Evolutionary conservation across 2,329 filamentous ascomycete genomes (phyloP), one percentile per base, ranked within the genome.

Genomic region (Aspergillus fijiensis): DNA sequence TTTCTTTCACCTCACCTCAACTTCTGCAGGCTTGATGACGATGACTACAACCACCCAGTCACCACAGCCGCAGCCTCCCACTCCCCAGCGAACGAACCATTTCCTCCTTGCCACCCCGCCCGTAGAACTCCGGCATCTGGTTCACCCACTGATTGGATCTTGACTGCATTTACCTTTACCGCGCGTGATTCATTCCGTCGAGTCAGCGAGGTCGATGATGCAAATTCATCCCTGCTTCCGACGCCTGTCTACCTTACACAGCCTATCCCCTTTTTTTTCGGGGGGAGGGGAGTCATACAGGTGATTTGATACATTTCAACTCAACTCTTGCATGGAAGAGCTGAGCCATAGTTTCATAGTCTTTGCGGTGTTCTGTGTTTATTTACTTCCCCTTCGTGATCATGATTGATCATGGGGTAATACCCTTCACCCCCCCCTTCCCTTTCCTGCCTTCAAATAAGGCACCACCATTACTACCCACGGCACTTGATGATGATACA

Each of bases 401-500:
- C 9, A 35, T 16, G 27, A 35, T 16, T 35, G 27, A 35, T 16
- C 33, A 35, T 35, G 33, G 33, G 5, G 21, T 5, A 25, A 49
- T 12, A 11, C 58, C 60, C 60, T 51, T 57, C 49, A n/a, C 25
- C 49, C 31, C 27, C 50, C 49, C 39, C 23, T 12, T 45, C 21
- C 48, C 23, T 56, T 53, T 54, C 31, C 23, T 12, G 42, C 21
- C 48, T 19, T 58, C 53, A 52, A 25, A 16, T 42, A 21, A 29
- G 12, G 33, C 11, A 42, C 42, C 54, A 7, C 27, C 33, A 25
- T 49, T 45, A 54, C 56, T 23, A 52, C 48, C 33, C 56, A 57
- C 47, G 60, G 63, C 60, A 55, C 54, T 53, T 48, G 52, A 66
- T 69, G 67, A 69, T 63, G 67, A 69, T 65, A 68, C 47, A 60